Evolutionary conservation across 495 filamentous ascomycete genomes (phyloP).

Genomic region (Xylaria nigripes): DNA sequence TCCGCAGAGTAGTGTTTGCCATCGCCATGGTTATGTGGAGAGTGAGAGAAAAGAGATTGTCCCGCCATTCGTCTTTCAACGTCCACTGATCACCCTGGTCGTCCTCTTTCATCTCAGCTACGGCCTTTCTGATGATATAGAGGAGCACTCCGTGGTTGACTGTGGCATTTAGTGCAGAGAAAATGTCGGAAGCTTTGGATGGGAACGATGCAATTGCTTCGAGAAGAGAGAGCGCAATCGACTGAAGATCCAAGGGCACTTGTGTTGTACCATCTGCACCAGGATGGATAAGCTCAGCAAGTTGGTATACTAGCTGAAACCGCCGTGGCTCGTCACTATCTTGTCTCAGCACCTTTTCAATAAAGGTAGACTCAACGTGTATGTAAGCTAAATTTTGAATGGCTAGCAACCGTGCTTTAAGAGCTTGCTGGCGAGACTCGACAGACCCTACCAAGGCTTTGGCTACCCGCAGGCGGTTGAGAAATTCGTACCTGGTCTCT

Average conservation of each 20-base stretch:
- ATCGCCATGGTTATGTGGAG: slow-evolving; percentile 63
- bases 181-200: slow-evolving; percentile 67
- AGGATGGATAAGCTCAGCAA: slow-evolving; percentile 79
- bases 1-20: slow-evolving; percentile 54
- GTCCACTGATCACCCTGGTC: slow-evolving; percentile 46
- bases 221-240: slow-evolving; percentile 70
- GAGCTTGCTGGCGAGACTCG: slow-evolving; percentile 61
- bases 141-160: slow-evolving; percentile 96
- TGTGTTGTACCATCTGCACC: slow-evolving; percentile 56
- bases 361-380: slow-evolving; percentile 66
- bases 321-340: slow-evolving; percentile 87
- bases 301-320: slow-evolving; percentile 83
- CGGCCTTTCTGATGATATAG: slow-evolving; percentile 82
- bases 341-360: slow-evolving; percentile 74
- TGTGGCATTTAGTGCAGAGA: slow-evolving; percentile 78
- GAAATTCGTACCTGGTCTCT: slow-evolving; percentile 70
- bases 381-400: slow-evolving; percentile 91
- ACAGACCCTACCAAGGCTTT: slow-evolving; percentile 60
- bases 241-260: slow-evolving; percentile 68
- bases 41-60: slow-evolving; percentile 72
- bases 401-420: slow-evolving; percentile 75
- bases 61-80: slow-evolving; percentile 78
- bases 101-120: slow-evolving; percentile 65
- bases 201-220: slow-evolving; percentile 77
- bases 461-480: slow-evolving; percentile 76